These are phyloP conservation scores for Botryosphaeria dothidea DNA, from an alignment of 2,329 filamentous ascomycete genomes.

Conservation along the genomic window DNA sequence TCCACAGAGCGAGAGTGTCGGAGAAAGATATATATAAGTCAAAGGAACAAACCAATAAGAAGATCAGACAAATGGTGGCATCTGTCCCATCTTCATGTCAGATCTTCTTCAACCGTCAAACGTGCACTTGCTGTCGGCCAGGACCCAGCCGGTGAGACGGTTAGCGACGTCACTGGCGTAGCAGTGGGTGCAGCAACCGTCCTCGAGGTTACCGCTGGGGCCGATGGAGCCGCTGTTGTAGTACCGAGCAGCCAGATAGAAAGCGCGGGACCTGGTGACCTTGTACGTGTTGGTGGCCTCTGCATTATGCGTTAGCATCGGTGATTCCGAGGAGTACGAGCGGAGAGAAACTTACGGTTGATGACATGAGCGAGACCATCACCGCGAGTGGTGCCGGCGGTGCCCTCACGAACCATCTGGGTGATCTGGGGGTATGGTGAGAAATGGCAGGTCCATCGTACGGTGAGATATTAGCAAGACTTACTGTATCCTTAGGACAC, in stretches of 20 bases:
- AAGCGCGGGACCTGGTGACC: constrained; percentile 38
- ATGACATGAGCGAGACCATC: constrained; percentile 46
- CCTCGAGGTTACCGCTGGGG: constrained; percentile 38
- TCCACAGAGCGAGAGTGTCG: too few species aligned
- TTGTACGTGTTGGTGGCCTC: constrained; percentile 16
- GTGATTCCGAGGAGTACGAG: accelerated
- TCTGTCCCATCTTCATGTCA: too few species aligned
- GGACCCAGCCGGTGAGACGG: constrained; percentile 45
- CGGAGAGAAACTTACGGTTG: constrained; percentile 21
- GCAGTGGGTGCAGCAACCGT: constrained; percentile 50
- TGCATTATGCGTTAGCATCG: not conserved
- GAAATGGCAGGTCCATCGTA: not conserved
- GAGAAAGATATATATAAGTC: too few species aligned
- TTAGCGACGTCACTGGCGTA: constrained; percentile 56
- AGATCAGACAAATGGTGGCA: too few species aligned
- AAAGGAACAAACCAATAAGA: too few species aligned
- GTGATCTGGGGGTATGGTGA: constrained; percentile 27
- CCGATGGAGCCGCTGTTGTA: constrained; percentile 53
- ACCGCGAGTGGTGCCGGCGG: constrained; percentile 42
- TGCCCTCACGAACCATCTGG: constrained; percentile 48
- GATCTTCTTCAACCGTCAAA: constrained; percentile 9
- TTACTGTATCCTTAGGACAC: constrained; percentile 35
- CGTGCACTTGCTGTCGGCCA: constrained; percentile 22
- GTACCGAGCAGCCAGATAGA: constrained; percentile 50
- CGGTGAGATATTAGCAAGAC: not conserved